A percentile compares a stretch with the other conserved stretches of the same genome.
These are phyloP conservation scores for Leishmania mexicana DNA, from an alignment of 208 protist genomes.

Conservation along the genomic window DNA sequence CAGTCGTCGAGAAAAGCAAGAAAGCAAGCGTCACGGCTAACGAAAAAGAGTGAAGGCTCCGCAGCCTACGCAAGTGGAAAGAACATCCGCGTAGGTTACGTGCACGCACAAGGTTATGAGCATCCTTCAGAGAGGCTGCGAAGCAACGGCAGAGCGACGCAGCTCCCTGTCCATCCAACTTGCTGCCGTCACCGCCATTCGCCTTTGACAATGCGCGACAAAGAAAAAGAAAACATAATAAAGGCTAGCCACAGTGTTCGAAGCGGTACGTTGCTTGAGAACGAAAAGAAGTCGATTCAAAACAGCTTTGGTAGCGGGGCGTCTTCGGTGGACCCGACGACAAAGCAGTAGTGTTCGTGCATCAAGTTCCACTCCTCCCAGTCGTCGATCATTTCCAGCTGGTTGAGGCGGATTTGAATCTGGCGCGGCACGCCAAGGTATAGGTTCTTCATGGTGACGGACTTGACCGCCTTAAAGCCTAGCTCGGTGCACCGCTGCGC, in stretches of 20 bases:
- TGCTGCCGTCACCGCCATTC: background rate
- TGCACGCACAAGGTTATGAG: background rate
- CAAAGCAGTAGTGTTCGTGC: constrained; percentile 93
- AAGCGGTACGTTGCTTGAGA: background rate
- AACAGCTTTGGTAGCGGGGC: constrained; percentile 52
- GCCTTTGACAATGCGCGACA: background rate
- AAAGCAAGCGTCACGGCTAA: background rate
- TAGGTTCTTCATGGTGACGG: constrained; percentile 75
- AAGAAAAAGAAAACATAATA: too few relatives aligned
- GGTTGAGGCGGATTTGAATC: constrained; percentile 61
- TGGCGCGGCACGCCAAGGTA: constrained; percentile 81
- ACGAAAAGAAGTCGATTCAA: constrained; percentile 2
- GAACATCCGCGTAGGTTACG: background rate
- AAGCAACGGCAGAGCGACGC: background rate
- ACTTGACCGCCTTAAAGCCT: constrained; percentile 68
- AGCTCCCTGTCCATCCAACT: background rate
- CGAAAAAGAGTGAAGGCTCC: too few relatives aligned
- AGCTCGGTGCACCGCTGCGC: constrained; percentile 66
- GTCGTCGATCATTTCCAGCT: constrained; percentile 92
- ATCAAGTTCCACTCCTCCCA: constrained; percentile 94
- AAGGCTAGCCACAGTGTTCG: background rate
- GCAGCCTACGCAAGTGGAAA: background rate
- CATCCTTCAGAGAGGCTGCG: background rate
- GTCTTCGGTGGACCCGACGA: constrained; percentile 64
- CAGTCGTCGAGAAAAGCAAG: background rate